Evolutionary conservation across 306 rosid genomes (phyloP).

Genomic region (Lablab purpureus): DNA sequence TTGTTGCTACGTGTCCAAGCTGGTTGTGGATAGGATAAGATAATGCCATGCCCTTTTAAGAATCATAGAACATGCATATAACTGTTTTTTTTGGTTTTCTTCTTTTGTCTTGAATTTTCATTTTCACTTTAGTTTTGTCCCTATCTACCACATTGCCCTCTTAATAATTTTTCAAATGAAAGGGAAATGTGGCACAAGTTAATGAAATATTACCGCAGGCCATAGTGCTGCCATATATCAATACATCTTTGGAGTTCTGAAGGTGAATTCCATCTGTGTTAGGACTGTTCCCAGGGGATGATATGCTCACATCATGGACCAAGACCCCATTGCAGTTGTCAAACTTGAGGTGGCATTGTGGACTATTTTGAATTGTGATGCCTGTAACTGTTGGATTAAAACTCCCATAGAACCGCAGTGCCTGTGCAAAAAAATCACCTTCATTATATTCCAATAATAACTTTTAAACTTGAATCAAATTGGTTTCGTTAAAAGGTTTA

Average conservation of each 20-base stretch:
- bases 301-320: constrained; percentile 74
- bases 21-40: constrained; percentile 54
- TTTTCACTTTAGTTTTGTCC: constrained; percentile 4
- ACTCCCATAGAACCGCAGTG: constrained; percentile 91
- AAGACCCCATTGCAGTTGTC: constrained; percentile 87
- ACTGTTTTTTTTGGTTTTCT: constrained; percentile 16
- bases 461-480: constrained; percentile 12
- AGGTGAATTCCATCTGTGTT: constrained; percentile 98
- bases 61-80: constrained; percentile 33
- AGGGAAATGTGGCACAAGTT: constrained; percentile 30
- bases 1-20: constrained; percentile 48
- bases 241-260: constrained; percentile 85
- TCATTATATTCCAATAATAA: constrained; percentile 45
- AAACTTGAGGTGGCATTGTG: constrained; percentile 95
- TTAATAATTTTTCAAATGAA: background rate
- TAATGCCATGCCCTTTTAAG: constrained; percentile 29
- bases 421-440: constrained; percentile 60
- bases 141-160: background rate
- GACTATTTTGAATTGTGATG: constrained; percentile 88
- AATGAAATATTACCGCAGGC: constrained; percentile 78
- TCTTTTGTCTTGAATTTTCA: constrained; percentile 12
- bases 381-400: constrained; percentile 83
- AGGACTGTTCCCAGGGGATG: constrained; percentile 90
- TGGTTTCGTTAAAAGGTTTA: background rate
- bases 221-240: constrained; percentile 69